These are phyloP conservation scores for Chlorella vulgaris DNA, from an alignment of 139 green algal genomes.

Conservation along the genomic window DNA sequence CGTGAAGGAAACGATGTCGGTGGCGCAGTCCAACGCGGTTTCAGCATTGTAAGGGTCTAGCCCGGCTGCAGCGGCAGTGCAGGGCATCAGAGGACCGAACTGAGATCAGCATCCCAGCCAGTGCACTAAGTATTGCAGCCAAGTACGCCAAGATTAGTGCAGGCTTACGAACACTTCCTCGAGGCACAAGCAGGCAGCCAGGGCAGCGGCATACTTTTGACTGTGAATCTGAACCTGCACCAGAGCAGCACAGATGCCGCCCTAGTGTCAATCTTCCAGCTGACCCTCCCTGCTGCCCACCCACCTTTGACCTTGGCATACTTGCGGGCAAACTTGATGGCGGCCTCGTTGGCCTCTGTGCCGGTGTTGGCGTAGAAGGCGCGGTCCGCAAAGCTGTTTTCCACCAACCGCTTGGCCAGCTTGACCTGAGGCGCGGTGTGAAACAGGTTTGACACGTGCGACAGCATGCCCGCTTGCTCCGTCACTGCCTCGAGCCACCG, in stretches of 20 bases:
- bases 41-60: constrained; percentile 75
- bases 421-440: constrained; percentile 88
- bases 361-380: constrained; percentile 98
- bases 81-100: not conserved
- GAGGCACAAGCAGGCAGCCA: too few species aligned
- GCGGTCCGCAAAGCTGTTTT: constrained; percentile 92
- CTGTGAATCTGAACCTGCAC: too few species aligned
- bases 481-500: constrained; percentile 84
- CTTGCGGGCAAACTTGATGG: constrained; percentile 99
- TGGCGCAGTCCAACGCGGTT: constrained; percentile 56
- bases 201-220: too few species aligned
- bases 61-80: constrained; percentile 42
- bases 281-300: too few species aligned
- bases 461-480: constrained; percentile 82
- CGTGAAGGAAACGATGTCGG: constrained; percentile 94
- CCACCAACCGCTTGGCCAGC: constrained; percentile 90
- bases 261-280: too few species aligned
- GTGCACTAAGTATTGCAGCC: not conserved
- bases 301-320: constrained; percentile 72
- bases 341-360: constrained; percentile 98
- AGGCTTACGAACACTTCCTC: too few species aligned
- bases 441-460: constrained; percentile 97
- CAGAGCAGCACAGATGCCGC: too few species aligned
- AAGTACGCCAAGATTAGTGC: too few species aligned
- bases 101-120: not conserved